Evolutionary conservation across 192 early-diverging fungal genomes (phyloP).

Genomic region (Linderina pennispora): DNA sequence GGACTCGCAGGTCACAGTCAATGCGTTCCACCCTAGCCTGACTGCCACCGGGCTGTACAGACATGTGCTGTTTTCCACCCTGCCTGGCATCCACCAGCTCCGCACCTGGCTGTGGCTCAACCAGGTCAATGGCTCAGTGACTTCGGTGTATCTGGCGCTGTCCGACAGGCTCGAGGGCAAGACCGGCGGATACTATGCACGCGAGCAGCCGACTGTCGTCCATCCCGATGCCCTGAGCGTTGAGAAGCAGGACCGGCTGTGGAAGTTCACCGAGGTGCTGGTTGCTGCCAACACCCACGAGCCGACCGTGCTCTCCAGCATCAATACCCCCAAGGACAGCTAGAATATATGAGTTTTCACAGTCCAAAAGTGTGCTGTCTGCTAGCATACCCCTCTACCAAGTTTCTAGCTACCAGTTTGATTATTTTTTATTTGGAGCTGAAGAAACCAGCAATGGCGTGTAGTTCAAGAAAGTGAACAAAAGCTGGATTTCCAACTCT

Average conservation of each 20-base stretch:
- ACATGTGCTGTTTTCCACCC: constrained; percentile 24
- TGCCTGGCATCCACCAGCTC: constrained; percentile 33
- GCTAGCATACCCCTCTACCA: too few species aligned
- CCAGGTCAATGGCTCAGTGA: constrained; percentile 27
- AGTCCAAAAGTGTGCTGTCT: too few species aligned
- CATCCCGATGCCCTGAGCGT: constrained; percentile 14
- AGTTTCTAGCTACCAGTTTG: too few species aligned
- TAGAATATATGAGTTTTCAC: too few species aligned
- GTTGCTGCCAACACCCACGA: constrained; percentile 38
- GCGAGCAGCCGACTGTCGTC: constrained; percentile 22
- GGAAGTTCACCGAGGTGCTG: constrained; percentile 31
- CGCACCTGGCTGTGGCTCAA: constrained; percentile 36
- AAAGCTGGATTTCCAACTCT: too few species aligned
- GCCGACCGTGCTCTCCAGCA: constrained; percentile 23
- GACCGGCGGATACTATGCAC: constrained; percentile 37
- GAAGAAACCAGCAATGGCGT: too few species aligned
- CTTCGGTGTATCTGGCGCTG: constrained; percentile 26
- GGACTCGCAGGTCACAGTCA: constrained; percentile 43
- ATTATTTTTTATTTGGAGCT: too few species aligned
- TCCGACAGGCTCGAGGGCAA: constrained; percentile 24
- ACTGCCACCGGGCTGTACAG: constrained; percentile 49
- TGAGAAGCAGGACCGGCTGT: constrained; percentile 26
- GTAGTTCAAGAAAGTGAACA: too few species aligned
- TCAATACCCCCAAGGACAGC: constrained; percentile 3
- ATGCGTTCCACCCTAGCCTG: constrained; percentile 53